Evolutionary conservation across 352 stramenopile genomes (phyloP).

Genomic region (Phytopythium sindhum): DNA sequence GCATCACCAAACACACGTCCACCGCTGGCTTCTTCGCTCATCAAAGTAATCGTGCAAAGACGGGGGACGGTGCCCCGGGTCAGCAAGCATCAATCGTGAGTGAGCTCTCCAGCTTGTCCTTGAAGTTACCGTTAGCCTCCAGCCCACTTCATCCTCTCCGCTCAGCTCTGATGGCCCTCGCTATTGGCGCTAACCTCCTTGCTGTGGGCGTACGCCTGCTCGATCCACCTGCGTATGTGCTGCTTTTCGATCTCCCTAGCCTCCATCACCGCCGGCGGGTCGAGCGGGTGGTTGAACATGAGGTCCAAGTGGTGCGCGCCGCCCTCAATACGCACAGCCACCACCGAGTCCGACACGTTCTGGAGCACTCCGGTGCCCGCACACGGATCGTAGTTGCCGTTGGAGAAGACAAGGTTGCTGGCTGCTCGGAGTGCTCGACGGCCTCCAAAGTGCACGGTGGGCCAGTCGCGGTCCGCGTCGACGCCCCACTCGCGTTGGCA

Average conservation of each 20-base stretch:
- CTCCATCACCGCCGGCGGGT: conserved; percentile 39
- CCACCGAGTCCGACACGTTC: conserved; percentile 39
- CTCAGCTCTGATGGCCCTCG: no score
- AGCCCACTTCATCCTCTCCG: no score
- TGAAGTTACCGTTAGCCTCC: no score
- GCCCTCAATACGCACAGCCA: conserved; percentile 44
- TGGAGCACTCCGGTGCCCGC: conserved; percentile 63
- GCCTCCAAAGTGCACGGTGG: conserved; percentile 50
- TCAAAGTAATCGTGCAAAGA: no score
- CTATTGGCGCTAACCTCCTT: no score
- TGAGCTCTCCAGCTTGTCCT: no score
- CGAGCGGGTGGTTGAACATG: conserved; percentile 67
- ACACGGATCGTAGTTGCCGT: conserved; percentile 88
- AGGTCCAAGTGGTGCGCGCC: conserved; percentile 79
- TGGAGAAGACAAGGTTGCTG: conserved; percentile 91
- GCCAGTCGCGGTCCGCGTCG: conserved; percentile 30
- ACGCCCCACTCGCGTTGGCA: conserved; percentile 31
- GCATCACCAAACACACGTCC: no score
- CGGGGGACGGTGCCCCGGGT: no score
- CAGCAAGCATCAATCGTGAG: no score
- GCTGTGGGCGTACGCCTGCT: no score
- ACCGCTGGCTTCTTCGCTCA: no score
- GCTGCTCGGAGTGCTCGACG: conserved; percentile 21
- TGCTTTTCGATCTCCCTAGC: conserved; percentile 43
- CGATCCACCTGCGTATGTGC: conserved; percentile 59